phyloP scores from a whole-genome alignment of 1,284 basidiomycete genomes.

The Cutaneotrichosporon sp. region DNA sequence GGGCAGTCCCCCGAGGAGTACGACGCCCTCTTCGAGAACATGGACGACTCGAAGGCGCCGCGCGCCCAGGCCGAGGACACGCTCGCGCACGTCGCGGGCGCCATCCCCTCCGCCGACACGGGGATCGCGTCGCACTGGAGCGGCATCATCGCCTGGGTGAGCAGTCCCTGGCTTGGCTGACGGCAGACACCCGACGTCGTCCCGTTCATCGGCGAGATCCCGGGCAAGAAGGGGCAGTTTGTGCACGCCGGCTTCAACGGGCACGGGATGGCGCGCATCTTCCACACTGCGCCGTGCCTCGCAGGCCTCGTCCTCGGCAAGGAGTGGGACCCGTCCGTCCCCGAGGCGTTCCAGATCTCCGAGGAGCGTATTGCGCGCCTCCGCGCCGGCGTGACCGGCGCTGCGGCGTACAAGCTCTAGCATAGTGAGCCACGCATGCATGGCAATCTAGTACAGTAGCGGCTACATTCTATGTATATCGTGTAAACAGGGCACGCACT shows the following conservation, averaged over 20 bases:
- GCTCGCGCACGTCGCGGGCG: neutral
- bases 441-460: no score
- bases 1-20: constrained; percentile 11
- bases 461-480: no score
- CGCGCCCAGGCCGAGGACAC: constrained; percentile 3
- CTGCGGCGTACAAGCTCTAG: neutral
- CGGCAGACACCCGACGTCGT: constrained; percentile 38
- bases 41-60: constrained; percentile 19
- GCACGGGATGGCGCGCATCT: constrained; percentile 49
- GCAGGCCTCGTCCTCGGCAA: constrained; percentile 30
- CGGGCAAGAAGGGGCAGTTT: constrained; percentile 39
- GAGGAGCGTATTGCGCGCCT: constrained; percentile 32
- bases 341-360: constrained; percentile 35
- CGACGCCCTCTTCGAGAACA: neutral
- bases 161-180: no score
- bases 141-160: constrained; percentile 42
- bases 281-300: constrained; percentile 43
- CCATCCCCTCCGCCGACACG: constrained; percentile 10
- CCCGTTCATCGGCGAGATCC: constrained; percentile 41
- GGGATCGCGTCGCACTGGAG: constrained; percentile 42
- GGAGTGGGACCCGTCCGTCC: constrained; percentile 37
- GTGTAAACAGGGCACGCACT: no score
- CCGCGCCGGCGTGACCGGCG: neutral
- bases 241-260: constrained; percentile 44
- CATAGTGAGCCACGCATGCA: no score